Conservation (phyloP, 768 basidiomycete species). For the Leccinum pellstonianum region DNA sequence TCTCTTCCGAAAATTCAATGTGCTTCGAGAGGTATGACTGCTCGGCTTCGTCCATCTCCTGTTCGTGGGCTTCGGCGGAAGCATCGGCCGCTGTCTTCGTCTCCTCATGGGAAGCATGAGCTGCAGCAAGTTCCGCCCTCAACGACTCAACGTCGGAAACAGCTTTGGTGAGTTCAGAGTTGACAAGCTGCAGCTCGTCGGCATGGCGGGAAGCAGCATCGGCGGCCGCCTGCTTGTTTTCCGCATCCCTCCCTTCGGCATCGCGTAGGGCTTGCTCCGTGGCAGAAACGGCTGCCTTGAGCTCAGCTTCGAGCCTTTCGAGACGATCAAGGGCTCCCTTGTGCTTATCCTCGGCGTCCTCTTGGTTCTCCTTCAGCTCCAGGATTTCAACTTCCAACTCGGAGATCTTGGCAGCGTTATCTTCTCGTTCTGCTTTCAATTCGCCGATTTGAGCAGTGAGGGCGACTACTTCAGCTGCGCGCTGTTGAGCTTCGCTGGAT, state of each 20-base stretch:
- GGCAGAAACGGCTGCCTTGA: slow-evolving; percentile 47
- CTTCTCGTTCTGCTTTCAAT: slow-evolving; percentile 67
- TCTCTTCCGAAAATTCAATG: slow-evolving; percentile 52
- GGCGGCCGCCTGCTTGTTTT: slow-evolving; percentile 39
- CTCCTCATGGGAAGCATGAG: slow-evolving; percentile 48
- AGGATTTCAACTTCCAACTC: slow-evolving; percentile 82
- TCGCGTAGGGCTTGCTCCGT: slow-evolving; percentile 49
- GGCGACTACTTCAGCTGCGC: slow-evolving; percentile 40
- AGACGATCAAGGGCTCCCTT: slow-evolving; percentile 45
- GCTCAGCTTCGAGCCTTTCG: slow-evolving; percentile 52
- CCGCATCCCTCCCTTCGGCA: slow-evolving; percentile 47
- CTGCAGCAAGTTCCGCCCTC: slow-evolving; percentile 45
- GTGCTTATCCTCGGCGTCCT: slow-evolving; percentile 55
- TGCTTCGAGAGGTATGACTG: slow-evolving; percentile 48
- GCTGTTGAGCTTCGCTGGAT: slow-evolving; percentile 46
- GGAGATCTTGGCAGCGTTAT: slow-evolving; percentile 66
- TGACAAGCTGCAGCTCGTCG: slow-evolving; percentile 43
- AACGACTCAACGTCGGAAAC: slow-evolving; percentile 46
- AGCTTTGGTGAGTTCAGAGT: slow-evolving; percentile 44
- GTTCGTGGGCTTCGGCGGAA: slow-evolving; percentile 46
- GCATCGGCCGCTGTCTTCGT: slow-evolving; percentile 44
- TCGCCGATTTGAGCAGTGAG: slow-evolving; percentile 50
- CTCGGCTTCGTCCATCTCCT: slow-evolving; percentile 53
- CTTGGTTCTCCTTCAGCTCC: slow-evolving; percentile 71
- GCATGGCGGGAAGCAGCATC: slow-evolving; percentile 44